phyloP scores from a whole-genome alignment of 2,329 filamentous ascomycete species.

The Capronia epimyces region DNA sequence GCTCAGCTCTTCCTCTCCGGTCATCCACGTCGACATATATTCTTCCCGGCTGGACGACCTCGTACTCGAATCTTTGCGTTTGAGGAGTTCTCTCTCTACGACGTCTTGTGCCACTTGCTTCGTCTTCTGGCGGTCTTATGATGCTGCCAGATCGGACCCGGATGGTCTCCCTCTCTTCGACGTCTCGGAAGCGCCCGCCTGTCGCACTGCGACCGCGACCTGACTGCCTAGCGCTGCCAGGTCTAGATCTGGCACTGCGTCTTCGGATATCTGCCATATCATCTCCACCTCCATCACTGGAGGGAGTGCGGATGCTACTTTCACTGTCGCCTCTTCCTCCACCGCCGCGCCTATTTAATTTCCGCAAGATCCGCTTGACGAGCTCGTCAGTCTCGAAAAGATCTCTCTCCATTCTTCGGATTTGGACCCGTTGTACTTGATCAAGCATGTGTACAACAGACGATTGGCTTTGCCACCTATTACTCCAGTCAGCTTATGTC shows the following conservation, averaged over 20 bases:
- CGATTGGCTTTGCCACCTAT: slow-evolving; percentile 22
- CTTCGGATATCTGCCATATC: slow-evolving; percentile 5
- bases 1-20: not conserved
- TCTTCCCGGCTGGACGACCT: slow-evolving; percentile 21
- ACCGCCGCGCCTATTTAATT: slow-evolving; percentile 4
- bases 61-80: slow-evolving; percentile 18
- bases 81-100: slow-evolving; percentile 11
- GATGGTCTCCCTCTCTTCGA: slow-evolving; percentile 7
- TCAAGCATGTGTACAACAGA: slow-evolving; percentile 17
- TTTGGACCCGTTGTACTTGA: slow-evolving; percentile 25
- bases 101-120: slow-evolving; percentile 7
- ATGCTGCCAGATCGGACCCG: not conserved
- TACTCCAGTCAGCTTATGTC: not conserved
- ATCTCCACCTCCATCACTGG: slow-evolving; percentile 6
- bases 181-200: slow-evolving; percentile 8
- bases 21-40: slow-evolving; percentile 19
- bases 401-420: slow-evolving; percentile 26
- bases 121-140: not conserved
- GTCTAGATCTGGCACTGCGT: slow-evolving; percentile 15
- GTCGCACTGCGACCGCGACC: slow-evolving; percentile 8
- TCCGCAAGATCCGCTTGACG: slow-evolving; percentile 16
- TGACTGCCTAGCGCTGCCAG: slow-evolving; percentile 6
- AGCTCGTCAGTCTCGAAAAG: slow-evolving; percentile 23
- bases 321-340: slow-evolving; percentile 11
- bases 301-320: slow-evolving; percentile 4